Evolutionary conservation across 78 protist species (phyloP).

Genomic region (Tieghemostelium lacteum): DNA sequence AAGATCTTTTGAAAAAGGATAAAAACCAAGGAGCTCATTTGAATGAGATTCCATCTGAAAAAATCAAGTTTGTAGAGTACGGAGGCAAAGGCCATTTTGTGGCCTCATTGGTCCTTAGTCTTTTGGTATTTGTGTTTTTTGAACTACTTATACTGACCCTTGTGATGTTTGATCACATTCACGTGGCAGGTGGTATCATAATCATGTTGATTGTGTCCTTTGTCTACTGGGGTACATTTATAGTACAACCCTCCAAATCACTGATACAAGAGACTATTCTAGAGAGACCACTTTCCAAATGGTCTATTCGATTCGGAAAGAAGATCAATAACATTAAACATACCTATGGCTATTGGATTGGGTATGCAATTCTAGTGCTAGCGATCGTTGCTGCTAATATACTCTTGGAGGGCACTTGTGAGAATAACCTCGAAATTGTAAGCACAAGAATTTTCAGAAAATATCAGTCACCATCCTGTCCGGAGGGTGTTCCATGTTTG

Average conservation of each 20-base stretch:
- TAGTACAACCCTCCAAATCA: background rate
- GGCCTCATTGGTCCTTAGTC: background rate
- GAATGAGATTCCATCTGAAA: no score
- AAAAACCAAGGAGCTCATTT: background rate
- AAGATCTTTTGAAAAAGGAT: background rate
- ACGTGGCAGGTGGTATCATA: slow-evolving; percentile 41
- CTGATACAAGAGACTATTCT: background rate
- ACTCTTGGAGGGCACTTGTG: slow-evolving; percentile 33
- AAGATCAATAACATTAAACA: background rate
- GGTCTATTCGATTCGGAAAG: background rate
- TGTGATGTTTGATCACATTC: slow-evolving; percentile 63
- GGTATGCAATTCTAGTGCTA: background rate
- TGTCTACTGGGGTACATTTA: background rate
- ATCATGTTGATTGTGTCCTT: slow-evolving; percentile 12
- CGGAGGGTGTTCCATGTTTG: slow-evolving; percentile 20
- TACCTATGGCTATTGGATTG: slow-evolving; percentile 2
- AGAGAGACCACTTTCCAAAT: background rate
- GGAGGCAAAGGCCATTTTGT: background rate
- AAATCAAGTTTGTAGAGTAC: background rate
- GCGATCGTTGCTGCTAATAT: background rate
- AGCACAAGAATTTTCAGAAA: slow-evolving; percentile 31
- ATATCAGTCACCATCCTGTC: slow-evolving; percentile 27
- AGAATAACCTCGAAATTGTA: background rate
- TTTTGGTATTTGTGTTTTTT: background rate
- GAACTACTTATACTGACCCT: slow-evolving; percentile 16